Evolutionary conservation across 306 rosid species (phyloP), one percentile per base, ranked within the genome.

Genomic region (Herpetospermum pedunculosum): DNA sequence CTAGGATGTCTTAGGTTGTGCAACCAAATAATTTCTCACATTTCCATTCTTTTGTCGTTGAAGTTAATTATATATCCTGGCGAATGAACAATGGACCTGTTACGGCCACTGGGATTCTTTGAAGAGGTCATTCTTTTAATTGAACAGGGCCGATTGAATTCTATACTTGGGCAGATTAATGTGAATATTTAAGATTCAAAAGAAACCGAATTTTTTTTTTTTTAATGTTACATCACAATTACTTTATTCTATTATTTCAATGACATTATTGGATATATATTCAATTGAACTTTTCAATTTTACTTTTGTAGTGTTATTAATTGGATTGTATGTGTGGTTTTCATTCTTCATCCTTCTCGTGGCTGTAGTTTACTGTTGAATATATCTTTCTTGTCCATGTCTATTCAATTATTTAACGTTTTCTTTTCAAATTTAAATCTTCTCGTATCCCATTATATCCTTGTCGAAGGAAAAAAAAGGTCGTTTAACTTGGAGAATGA

Each of bases 61-160:
- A 73, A 93, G 98, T 90, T 70, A 92, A 88, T 12, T 43, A 13
- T 43, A 43, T 77, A 77, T 75, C 68, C 89, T 83, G 34, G 47
- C 49, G 72, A 47, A 21, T 63, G 84, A 87, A 43, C 80, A 76
- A 67, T 88, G 97, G 98, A n/a, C n/a, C 50, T 46, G 50, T 46
- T 14, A 43, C 19, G 14, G 50, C 18, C 40, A 46, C n/a, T 46
- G 19, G 16, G n/a, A 14, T 46, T 14, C 50, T 14, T 46, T 2
- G 4, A 46, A 46, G 10, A n/a, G 54, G 23, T 49, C 3, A n/a
- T 49, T 49, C n/a, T 49, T 49, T 49, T 14, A 47, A 16, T 47
- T 16, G 21, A 47, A 47, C 2, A 5, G 53, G 5, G 9, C 8
- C 21, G 5, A 16, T 16, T 47, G 19, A 47, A 47, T 47, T 47